Evolutionary conservation across 768 basidiomycete species (phyloP).

Genomic region (Phylloporus sp.): DNA sequence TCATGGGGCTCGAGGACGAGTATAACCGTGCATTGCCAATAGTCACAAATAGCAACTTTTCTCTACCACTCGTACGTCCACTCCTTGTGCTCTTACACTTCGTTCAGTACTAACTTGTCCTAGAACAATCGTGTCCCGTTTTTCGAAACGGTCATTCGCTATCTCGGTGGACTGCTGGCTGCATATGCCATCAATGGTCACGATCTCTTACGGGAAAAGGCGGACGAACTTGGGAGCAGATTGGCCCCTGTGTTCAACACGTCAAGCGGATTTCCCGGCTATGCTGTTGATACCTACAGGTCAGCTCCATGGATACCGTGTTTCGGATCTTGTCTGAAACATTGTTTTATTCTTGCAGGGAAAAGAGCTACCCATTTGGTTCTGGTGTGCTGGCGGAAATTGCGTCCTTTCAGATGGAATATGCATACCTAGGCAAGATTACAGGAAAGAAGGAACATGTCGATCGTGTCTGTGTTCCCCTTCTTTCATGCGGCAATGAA

Average conservation of each 20-base stretch:
- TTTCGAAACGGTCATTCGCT: slow-evolving; percentile 85
- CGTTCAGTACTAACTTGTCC: neutral
- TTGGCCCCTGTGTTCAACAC: slow-evolving; percentile 73
- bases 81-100: too few relatives aligned
- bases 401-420: slow-evolving; percentile 76
- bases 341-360: neutral
- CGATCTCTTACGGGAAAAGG: slow-evolving; percentile 57
- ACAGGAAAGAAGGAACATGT: slow-evolving; percentile 68
- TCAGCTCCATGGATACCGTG: slow-evolving; percentile 21
- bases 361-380: neutral
- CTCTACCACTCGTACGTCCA: slow-evolving; percentile 37
- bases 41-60: slow-evolving; percentile 47
- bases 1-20: slow-evolving; percentile 74
- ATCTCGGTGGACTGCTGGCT: slow-evolving; percentile 82
- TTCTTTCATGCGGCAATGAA: neutral
- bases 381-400: slow-evolving; percentile 67
- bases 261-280: slow-evolving; percentile 65
- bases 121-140: slow-evolving; percentile 44
- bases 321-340: neutral
- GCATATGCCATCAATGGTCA: slow-evolving; percentile 75
- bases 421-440: slow-evolving; percentile 75
- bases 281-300: slow-evolving; percentile 63
- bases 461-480: slow-evolving; percentile 43
- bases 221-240: slow-evolving; percentile 68
- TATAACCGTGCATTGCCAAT: slow-evolving; percentile 59